A percentile compares a stretch with the other conserved stretches of the same genome.
Conservation (phyloP, 192 early-diverging fungal species). For the Coemansia sp. region DNA sequence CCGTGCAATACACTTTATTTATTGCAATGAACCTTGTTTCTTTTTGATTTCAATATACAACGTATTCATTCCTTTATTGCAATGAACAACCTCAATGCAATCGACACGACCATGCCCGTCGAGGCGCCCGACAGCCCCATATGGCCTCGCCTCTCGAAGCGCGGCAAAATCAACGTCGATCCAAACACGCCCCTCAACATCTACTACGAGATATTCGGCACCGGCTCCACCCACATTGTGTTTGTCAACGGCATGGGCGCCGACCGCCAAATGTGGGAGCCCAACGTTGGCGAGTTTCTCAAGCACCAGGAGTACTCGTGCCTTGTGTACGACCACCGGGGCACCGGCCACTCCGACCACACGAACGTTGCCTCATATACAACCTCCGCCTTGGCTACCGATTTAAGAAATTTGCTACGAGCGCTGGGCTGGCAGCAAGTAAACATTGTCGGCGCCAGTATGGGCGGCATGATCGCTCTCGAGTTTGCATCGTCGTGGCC, state of each 20-base stretch:
- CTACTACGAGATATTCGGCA: constrained; percentile 51
- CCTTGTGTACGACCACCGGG: constrained; percentile 81
- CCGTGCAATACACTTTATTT: not conserved
- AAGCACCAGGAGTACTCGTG: constrained; percentile 61
- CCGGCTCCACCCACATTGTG: constrained; percentile 23
- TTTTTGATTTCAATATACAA: not conserved
- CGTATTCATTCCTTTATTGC: not conserved
- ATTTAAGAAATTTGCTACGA: constrained; percentile 63
- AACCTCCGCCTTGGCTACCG: constrained; percentile 52
- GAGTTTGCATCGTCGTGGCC: constrained; percentile 66
- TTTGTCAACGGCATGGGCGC: constrained; percentile 54
- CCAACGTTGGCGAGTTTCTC: constrained; percentile 58
- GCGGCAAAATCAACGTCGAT: constrained; percentile 32
- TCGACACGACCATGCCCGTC: constrained; percentile 48
- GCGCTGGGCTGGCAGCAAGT: constrained; percentile 68
- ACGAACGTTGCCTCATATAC: constrained; percentile 7
- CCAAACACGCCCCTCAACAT: constrained; percentile 13
- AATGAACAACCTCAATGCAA: constrained; percentile 28
- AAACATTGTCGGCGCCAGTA: constrained; percentile 79
- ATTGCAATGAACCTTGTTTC: not conserved
- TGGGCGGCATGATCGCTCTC: constrained; percentile 84
- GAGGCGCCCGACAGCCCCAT: constrained; percentile 46
- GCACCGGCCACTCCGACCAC: constrained; percentile 59
- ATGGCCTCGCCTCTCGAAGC: constrained; percentile 36
- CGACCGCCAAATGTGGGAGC: constrained; percentile 55